A percentile compares a stretch with the other conserved stretches of the same genome.
Conservation (phyloP, 1,284 basidiomycete genomes). For the Pyrrhoderma noxium region DNA sequence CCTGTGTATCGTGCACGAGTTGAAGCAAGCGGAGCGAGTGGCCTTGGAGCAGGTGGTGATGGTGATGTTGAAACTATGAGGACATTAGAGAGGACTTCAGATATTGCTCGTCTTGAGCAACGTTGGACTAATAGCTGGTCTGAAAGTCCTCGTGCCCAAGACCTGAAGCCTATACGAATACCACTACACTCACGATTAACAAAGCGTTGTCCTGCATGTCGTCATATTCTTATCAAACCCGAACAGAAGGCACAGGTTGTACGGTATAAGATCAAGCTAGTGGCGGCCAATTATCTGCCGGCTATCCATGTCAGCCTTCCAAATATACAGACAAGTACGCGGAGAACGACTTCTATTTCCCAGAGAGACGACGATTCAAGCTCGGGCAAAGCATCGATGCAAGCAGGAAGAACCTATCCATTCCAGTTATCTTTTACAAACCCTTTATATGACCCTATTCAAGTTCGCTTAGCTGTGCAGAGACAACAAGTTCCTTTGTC, state of each 20-base stretch:
- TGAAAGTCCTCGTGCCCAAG: conserved; percentile 51
- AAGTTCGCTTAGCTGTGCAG: conserved; percentile 74
- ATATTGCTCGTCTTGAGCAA: conserved; percentile 70
- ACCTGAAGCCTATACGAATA: conserved; percentile 80
- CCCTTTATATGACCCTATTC: conserved; percentile 90
- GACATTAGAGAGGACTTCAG: conserved; percentile 50
- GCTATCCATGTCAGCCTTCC: conserved; percentile 71
- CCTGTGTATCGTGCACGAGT: conserved; percentile 63
- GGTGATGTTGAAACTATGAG: conserved; percentile 64
- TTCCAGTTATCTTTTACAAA: conserved; percentile 90
- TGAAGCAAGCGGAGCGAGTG: conserved; percentile 50
- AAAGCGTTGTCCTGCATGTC: conserved; percentile 90
- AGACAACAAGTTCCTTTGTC: conserved; percentile 25
- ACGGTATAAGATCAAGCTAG: conserved; percentile 94
- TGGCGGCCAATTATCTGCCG: conserved; percentile 90
- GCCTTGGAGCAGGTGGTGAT: conserved; percentile 49
- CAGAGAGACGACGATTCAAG: too few species aligned
- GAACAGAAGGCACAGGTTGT: conserved; percentile 93
- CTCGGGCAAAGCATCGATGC: conserved; percentile 40
- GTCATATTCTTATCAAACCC: conserved; percentile 96
- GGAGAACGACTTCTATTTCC: background rate
- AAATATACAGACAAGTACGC: conserved; percentile 42
- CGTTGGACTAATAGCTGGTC: conserved; percentile 81
- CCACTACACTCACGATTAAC: conserved; percentile 89
- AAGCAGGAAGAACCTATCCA: conserved; percentile 71